Base-by-base conservation (phyloP, 352 stramenopile genomes). In the Ochromonadaceae sp. region DNA sequence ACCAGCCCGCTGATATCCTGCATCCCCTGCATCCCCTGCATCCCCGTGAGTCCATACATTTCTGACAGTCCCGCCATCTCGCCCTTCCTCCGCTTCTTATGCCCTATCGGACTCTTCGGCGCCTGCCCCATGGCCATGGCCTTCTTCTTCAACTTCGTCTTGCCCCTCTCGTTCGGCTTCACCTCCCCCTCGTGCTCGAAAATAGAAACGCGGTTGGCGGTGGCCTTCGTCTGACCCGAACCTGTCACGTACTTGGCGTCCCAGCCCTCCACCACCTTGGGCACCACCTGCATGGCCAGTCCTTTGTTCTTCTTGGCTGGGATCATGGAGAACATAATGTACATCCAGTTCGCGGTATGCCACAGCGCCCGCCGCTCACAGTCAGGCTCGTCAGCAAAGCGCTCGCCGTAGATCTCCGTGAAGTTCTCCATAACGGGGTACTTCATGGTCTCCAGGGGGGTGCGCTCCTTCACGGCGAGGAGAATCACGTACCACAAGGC, bases 321-420 rank as follows among this genome's bases (percentile, higher is more conserved):
- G 41, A 63, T 63, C 20, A 63, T 38, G 7, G 34, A 28, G 52
- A 63, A 63, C 9, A 63, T 20, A 25, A 63, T 63, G 7, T 43
- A 2, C 55, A 63, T 63, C 55, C 55, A 63, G 38, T 63, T 63
- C 2, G 55, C 55, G 22, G 31, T 41, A n/a, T 63, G 55, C 55
- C 34, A 49, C 17, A 63, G 38, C 10, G 36, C 7, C 2, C 40
- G 3, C 30, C 17, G 25, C 25, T 63, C 55, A 30, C 15, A 2
- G 48, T 63, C 55, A 55, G 7, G 32, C 17, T 60, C 52, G 25
- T 28, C 2, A 31, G 9, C n/a, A 52, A 60, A 60, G 3, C 10
- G 7, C 20, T n/a, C 32, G 4, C 35, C 32, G 25, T 60, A 60
- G 25, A 39, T 39, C 3, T 41, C 3, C 3, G 22, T 10, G 25